These are phyloP conservation scores for Tricholoma terreum DNA, from an alignment of 768 basidiomycete genomes.

Conservation along the genomic window DNA sequence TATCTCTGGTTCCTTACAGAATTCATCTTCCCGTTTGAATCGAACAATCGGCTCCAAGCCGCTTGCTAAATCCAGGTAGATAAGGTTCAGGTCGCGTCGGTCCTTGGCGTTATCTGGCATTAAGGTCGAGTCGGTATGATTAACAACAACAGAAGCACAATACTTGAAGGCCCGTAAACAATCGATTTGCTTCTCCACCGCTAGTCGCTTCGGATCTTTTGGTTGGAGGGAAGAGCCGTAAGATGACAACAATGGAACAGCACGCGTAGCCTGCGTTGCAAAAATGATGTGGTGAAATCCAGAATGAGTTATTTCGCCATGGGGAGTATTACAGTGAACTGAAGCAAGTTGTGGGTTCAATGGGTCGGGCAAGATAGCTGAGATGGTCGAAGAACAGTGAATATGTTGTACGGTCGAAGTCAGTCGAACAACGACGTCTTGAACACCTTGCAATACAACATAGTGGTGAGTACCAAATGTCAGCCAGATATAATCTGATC, in stretches of 20 bases:
- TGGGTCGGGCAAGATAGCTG: constrained; percentile 39
- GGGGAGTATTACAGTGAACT: constrained; percentile 35
- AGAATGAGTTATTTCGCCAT: constrained; percentile 24
- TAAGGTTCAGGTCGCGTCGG: constrained; percentile 64
- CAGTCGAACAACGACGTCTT: constrained; percentile 55
- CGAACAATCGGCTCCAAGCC: not conserved
- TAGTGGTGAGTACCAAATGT: constrained; percentile 71
- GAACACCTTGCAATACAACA: constrained; percentile 55
- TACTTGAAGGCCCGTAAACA: constrained; percentile 57
- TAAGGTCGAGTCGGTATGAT: constrained; percentile 62
- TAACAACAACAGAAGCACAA: constrained; percentile 56
- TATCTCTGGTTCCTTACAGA: constrained; percentile 29
- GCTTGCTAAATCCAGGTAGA: constrained; percentile 22
- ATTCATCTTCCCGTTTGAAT: constrained; percentile 6
- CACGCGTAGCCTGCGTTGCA: constrained; percentile 72
- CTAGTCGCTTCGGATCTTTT: constrained; percentile 23
- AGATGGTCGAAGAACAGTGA: constrained; percentile 53
- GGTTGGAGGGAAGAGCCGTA: constrained; percentile 39
- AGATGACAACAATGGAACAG: constrained; percentile 47
- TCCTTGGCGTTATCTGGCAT: constrained; percentile 51
- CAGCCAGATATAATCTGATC: constrained; percentile 65
- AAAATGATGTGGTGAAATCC: constrained; percentile 70
- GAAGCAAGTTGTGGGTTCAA: constrained; percentile 30
- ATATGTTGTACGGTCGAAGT: constrained; percentile 43
- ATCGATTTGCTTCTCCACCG: constrained; percentile 38